Conservation (phyloP, 495 filamentous ascomycete genomes). For the Platismatia glauca region DNA sequence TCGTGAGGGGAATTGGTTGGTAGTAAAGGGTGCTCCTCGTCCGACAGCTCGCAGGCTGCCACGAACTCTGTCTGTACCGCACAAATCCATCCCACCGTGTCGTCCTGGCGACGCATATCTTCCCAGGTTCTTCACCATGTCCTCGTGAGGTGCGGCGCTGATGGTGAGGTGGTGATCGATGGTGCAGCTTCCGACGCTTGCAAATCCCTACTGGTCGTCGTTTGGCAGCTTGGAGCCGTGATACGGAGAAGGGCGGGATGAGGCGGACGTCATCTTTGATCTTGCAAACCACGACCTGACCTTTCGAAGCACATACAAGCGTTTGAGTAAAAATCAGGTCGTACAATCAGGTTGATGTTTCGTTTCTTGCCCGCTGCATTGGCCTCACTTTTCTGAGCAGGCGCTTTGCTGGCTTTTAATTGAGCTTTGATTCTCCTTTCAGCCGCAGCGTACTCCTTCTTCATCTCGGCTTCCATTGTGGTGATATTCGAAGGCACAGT, state of each 20-base stretch:
- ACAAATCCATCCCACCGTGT: constrained; percentile 11
- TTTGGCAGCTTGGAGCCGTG: too few species aligned
- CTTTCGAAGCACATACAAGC: too few species aligned
- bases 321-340: too few species aligned
- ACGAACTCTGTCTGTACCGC: constrained; percentile 8
- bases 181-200: constrained; percentile 4
- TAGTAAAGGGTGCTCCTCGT: constrained; percentile 1
- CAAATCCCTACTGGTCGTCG: constrained; percentile 4
- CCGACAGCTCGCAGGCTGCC: background rate
- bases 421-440: constrained; percentile 39
- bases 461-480: constrained; percentile 43
- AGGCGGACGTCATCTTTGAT: too few species aligned
- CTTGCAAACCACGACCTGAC: too few species aligned
- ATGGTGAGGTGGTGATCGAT: constrained; percentile 2
- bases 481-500: constrained; percentile 35
- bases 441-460: constrained; percentile 42
- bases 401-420: constrained; percentile 15
- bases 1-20: background rate
- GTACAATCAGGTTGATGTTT: too few species aligned
- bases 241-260: too few species aligned
- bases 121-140: constrained; percentile 1
- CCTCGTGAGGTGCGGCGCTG: background rate
- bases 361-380: constrained; percentile 18
- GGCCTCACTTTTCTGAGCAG: background rate
- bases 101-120: constrained; percentile 1